A percentile compares a stretch with the other conserved stretches of the same genome.
phyloP scores from a whole-genome alignment of 805 yeast genomes.

The Metschnikowia aberdeeniae region DNA sequence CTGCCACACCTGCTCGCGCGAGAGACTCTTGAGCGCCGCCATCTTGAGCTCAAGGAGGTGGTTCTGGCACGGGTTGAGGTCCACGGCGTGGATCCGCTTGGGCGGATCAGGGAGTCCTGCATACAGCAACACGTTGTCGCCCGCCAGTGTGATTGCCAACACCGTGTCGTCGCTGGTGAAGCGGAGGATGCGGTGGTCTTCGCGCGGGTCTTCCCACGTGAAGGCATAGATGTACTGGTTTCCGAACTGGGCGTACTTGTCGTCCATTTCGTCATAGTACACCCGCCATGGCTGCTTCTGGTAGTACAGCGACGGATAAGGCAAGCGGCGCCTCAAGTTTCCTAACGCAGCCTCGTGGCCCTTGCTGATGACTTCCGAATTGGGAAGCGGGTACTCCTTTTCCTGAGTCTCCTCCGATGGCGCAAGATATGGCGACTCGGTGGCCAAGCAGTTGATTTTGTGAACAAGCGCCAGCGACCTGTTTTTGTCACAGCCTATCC shows the following conservation, averaged over 20 bases:
- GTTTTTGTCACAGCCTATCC: conserved; percentile 60
- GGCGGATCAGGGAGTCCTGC: conserved; percentile 73
- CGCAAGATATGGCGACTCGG: conserved; percentile 77
- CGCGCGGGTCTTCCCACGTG: conserved; percentile 89
- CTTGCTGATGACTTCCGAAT: conserved; percentile 46
- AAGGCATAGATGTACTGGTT: conserved; percentile 82
- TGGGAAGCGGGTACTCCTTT: conserved; percentile 17
- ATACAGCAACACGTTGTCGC: conserved; percentile 74
- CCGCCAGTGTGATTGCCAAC: conserved; percentile 81
- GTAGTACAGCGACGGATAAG: conserved; percentile 77
- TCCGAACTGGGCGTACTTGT: conserved; percentile 65
- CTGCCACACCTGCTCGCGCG: conserved; percentile 62
- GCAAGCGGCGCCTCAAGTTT: conserved; percentile 60
- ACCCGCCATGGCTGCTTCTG: conserved; percentile 77
- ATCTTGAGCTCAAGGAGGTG: conserved; percentile 76
- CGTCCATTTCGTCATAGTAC: conserved; percentile 68
- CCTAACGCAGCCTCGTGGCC: conserved; percentile 74
- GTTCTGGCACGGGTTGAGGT: conserved; percentile 77
- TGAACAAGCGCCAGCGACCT: conserved; percentile 44
- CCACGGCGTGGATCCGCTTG: conserved; percentile 76
- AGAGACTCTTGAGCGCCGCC: conserved; percentile 57
- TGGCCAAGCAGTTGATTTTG: conserved; percentile 69
- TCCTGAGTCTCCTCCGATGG: conserved; percentile 40
- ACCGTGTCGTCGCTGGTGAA: conserved; percentile 64
- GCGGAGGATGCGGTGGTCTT: conserved; percentile 64